Percentiles rank a stretch among this genome's conserved stretches.
These are phyloP conservation scores for Leishmania gerbilli DNA, from an alignment of 208 protist species.

Conservation along the genomic window DNA sequence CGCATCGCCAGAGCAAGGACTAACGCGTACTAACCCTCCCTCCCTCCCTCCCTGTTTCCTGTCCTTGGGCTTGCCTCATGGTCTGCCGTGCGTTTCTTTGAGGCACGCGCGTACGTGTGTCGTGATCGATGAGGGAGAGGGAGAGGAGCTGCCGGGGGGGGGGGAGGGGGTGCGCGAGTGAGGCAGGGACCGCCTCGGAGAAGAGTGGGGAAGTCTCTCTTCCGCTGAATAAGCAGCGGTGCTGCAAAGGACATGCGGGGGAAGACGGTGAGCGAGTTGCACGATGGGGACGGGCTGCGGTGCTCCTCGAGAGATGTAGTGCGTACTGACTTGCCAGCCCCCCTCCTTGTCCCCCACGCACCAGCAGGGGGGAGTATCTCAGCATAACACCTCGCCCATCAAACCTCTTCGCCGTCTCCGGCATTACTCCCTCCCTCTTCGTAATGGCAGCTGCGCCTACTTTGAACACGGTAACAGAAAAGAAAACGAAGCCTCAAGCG, in stretches of 20 bases:
- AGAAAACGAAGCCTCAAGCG: background rate
- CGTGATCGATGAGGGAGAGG: background rate
- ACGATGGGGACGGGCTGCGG: background rate
- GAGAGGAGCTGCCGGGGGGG: background rate
- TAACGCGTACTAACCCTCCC: conserved; percentile 1
- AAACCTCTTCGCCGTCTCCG: background rate
- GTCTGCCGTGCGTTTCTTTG: background rate
- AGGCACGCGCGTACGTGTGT: background rate
- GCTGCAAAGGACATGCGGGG: background rate
- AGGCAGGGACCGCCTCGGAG: background rate
- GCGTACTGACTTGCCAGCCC: background rate
- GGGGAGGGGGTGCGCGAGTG: background rate
- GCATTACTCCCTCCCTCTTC: background rate
- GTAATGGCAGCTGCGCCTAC: background rate
- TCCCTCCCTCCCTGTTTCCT: background rate
- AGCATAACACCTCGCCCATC: background rate
- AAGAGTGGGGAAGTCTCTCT: background rate
- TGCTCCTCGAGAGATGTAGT: background rate
- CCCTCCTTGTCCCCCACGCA: background rate
- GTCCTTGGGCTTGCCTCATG: background rate
- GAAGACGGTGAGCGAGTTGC: background rate
- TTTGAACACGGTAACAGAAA: background rate
- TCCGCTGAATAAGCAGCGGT: background rate
- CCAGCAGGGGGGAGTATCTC: too few relatives aligned
- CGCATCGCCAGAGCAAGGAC: background rate